Base-by-base conservation (phyloP, 2,329 filamentous ascomycete species). In the Fusarium camptoceras region DNA sequence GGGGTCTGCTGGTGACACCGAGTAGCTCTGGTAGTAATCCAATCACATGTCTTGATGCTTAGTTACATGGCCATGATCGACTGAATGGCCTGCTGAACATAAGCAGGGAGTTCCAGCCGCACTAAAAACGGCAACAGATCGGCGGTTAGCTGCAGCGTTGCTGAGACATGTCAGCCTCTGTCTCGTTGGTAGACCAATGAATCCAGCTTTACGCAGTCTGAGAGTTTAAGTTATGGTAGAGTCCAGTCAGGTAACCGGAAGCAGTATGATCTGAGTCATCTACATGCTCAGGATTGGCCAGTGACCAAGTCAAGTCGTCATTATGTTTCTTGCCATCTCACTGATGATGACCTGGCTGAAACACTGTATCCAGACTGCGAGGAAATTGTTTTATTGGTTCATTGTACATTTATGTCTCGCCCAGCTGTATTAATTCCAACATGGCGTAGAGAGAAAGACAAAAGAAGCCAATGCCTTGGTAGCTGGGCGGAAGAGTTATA, bases 201-300 rank as follows among this genome's bases (percentile, higher is more conserved):
- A 9, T 6, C 0, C 12, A 6, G 18, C 4, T 37, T n/a, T 37
- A n/a, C 10, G n/a, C n/a, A n/a, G n/a, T n/a, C 18, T 2, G 1
- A 3, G 5, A n/a, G n/a, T n/a, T 3, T 2, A 7, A 37, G 34
- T n/a, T 37, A n/a, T n/a, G n/a, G n/a, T n/a, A 1, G n/a, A n/a
- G 2, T 11, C 6, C 18, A 37, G 34, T 6, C 2, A 37, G 3
- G 9, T 10, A 37, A 7, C n/a, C 6, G 10, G 1, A 37, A 37
- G 5, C 18, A 37, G 34, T n/a, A n/a, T 37, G 12, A 18, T 37
- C 18, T 37, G 34, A 7, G 12, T 11, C 6, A 31, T 49, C 7
- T 15, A 24, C 20, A 24, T 49, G 18, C 14, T 6, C 2, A 48
- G 20, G 20, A 49, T 9, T 31, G 47, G 28, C 20, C 15, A 4